These are phyloP conservation scores for Syzygium syzygioides DNA, from an alignment of 441 rosid species.

Conservation along the genomic window DNA sequence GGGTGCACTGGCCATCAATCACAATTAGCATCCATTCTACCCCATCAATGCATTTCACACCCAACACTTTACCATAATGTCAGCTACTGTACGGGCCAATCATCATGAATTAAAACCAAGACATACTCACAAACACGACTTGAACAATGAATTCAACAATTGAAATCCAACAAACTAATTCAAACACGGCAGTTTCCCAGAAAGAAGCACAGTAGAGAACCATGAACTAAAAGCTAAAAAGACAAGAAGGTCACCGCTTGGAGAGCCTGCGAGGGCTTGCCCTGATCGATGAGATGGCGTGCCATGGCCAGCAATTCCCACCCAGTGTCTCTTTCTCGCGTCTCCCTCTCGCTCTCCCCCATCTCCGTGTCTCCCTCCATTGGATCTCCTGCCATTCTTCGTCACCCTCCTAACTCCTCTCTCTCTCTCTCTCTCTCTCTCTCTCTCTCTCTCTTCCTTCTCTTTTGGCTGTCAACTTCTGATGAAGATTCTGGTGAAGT, in stretches of 20 bases:
- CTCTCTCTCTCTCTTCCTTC: no score
- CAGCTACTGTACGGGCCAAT: not conserved
- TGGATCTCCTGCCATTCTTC: not conserved
- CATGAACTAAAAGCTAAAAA: not conserved
- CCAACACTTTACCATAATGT: not conserved
- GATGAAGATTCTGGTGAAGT: not conserved
- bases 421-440: not conserved
- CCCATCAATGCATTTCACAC: not conserved
- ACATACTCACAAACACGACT: not conserved
- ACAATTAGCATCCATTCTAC: not conserved
- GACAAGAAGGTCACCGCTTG: slow-evolving; percentile 52
- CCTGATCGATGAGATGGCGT: slow-evolving; percentile 64
- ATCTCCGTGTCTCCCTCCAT: slow-evolving; percentile 28
- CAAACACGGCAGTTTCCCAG: not conserved
- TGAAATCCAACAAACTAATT: not conserved
- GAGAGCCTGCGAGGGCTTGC: slow-evolving; percentile 86
- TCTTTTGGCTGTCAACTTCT: not conserved
- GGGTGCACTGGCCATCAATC: not conserved
- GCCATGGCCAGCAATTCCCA: slow-evolving; percentile 59
- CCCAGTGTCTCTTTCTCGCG: slow-evolving; percentile 13
- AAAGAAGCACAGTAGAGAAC: not conserved
- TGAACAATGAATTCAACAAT: not conserved
- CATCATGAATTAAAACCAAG: not conserved
- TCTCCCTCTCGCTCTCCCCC: slow-evolving; percentile 35
- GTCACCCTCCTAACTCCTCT: not conserved